Conservation (phyloP, 352 stramenopile species). For the Pythium chondricola region DNA sequence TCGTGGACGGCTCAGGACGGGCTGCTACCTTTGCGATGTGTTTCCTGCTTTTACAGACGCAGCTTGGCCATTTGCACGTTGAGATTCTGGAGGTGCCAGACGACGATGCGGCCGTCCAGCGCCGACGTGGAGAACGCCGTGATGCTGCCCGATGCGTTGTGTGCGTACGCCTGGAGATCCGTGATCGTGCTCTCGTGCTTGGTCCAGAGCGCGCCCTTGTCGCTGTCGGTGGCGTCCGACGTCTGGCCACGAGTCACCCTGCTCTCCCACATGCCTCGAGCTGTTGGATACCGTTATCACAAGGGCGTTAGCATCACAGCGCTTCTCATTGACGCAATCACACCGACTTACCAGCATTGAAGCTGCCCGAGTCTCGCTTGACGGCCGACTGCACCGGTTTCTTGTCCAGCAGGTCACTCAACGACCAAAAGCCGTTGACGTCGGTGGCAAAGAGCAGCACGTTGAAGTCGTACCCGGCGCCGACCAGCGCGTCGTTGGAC, state of each 20-base stretch:
- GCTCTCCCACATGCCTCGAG: slow-evolving; percentile 77
- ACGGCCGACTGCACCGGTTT: slow-evolving; percentile 49
- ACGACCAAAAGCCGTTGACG: slow-evolving; percentile 76
- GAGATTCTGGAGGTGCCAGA: slow-evolving; percentile 71
- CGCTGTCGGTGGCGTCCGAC: slow-evolving; percentile 70
- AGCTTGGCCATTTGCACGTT: slow-evolving; percentile 80
- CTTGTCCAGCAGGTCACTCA: slow-evolving; percentile 74
- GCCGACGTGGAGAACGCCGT: slow-evolving; percentile 84
- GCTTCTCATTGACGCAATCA: too few species aligned
- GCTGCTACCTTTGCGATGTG: background rate
- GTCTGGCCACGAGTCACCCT: slow-evolving; percentile 81
- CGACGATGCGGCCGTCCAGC: slow-evolving; percentile 72
- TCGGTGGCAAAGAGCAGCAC: slow-evolving; percentile 84
- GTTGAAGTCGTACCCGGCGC: slow-evolving; percentile 91
- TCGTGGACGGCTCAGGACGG: background rate
- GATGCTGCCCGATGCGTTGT: slow-evolving; percentile 44
- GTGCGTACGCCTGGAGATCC: slow-evolving; percentile 63
- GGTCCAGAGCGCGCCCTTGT: slow-evolving; percentile 82
- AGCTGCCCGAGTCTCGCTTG: slow-evolving; percentile 54
- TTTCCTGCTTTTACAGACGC: slow-evolving; percentile 37
- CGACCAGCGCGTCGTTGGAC: slow-evolving; percentile 82
- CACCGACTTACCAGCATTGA: slow-evolving; percentile 55
- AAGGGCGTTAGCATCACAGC: too few species aligned
- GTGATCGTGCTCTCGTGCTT: slow-evolving; percentile 86
- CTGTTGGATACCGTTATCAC: slow-evolving; percentile 14